Base-by-base conservation (phyloP, 495 filamentous ascomycete genomes). In the Barbatosphaeria neglecta region DNA sequence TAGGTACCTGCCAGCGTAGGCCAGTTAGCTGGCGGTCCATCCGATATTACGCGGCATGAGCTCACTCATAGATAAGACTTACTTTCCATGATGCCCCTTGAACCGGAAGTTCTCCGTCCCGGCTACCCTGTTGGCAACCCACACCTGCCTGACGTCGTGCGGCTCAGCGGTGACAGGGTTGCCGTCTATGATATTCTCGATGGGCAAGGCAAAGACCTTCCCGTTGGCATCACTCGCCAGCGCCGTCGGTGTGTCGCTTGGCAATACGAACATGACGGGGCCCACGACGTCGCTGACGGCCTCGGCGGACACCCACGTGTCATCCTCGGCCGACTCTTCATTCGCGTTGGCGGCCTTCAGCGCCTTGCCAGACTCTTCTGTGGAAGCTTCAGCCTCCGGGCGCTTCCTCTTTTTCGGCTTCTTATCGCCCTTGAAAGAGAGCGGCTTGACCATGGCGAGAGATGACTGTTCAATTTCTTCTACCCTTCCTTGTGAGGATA, bases 341-440 rank as follows among this genome's bases (percentile, higher is more conserved):
- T 65, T 58, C 3, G 60, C 53, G 25, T 68, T 63, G 19, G 58
- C 53, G 17, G 49, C 22, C 50, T 62, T 42, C 60, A 57, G 50
- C 57, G 73, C 46, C 59, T 69, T 22, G 64, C 47, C 70, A 44
- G 63, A 58, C 37, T 43, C 56, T 22, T 66, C 56, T 19, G 53
- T 51, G 7, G 60, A 44, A 3, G 61, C 46, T 49, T 62, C 65
- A 53, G 65, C 65, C 51, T 68, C 67, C 33, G 67, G 57, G 37
- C 80, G 74, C 68, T 95, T 97, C 60, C 89, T 77, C 65, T 95
- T 97, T 62, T 93, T 97, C 20, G 79, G 67, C 66, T 90, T 90
- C 62, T 88, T 95, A 64, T 98, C 93, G 70, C 92, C 92, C 70
- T 98, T 98, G 72, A 98, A 98, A 31, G 76, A 71, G 38, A 98